A percentile compares a stretch with the other conserved stretches of the same genome.
phyloP scores from a whole-genome alignment of 2,329 filamentous ascomycete genomes.

The Trichoderma sp. region DNA sequence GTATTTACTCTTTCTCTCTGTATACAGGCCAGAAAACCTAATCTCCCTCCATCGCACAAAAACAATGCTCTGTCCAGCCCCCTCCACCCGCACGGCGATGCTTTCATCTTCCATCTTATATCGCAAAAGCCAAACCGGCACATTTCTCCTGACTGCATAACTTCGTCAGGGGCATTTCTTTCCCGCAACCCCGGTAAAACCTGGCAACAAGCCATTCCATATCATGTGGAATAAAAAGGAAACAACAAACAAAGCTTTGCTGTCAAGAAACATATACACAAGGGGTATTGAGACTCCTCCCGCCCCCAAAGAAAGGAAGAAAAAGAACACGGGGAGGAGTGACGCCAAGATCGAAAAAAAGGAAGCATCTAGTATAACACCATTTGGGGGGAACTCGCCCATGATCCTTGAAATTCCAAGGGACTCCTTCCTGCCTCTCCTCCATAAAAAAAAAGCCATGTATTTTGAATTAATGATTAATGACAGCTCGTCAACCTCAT shows the following conservation, averaged over 20 bases:
- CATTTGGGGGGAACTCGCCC: neutral
- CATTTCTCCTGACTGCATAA: constrained; percentile 20
- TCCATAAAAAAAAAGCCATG: neutral
- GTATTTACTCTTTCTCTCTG: constrained; percentile 6
- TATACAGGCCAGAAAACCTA: neutral
- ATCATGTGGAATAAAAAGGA: constrained; percentile 13
- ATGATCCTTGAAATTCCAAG: neutral
- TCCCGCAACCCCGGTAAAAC: neutral
- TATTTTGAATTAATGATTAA: constrained; percentile 17
- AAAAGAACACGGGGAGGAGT: constrained; percentile 9
- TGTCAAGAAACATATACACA: constrained; percentile 16
- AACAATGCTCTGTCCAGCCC: neutral
- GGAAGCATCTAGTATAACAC: neutral
- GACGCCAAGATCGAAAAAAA: constrained; percentile 1
- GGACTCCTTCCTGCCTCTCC: neutral
- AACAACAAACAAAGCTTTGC: constrained; percentile 1
- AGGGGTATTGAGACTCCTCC: constrained; percentile 23
- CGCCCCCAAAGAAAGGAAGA: neutral
- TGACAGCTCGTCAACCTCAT: constrained; percentile 30
- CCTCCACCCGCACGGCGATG: neutral
- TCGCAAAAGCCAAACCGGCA: constrained; percentile 4
- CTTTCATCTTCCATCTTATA: neutral
- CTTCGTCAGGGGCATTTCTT: constrained; percentile 19
- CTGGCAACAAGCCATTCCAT: constrained; percentile 3
- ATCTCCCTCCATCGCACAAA: neutral